Percentiles rank a stretch among this genome's conserved stretches.
Conservation (phyloP, 2,329 filamentous ascomycete genomes). For the Hymenotorrendiella dingleyae region DNA sequence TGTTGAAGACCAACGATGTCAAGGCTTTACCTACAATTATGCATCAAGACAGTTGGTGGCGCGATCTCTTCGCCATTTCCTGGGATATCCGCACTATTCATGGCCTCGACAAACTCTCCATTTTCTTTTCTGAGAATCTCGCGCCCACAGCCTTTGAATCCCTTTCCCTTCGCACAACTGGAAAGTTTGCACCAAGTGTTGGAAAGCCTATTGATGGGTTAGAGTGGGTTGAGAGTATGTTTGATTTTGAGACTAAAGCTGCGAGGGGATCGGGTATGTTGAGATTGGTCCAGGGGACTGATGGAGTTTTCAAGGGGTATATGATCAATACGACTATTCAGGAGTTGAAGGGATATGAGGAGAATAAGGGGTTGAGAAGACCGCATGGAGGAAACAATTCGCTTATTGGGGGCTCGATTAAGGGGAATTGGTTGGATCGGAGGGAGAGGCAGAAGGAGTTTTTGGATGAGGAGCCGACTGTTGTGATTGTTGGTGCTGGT, state of each 20-base stretch:
- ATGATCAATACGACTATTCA: slow-evolving; percentile 54
- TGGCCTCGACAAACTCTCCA: slow-evolving; percentile 19
- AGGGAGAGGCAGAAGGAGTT: slow-evolving; percentile 39
- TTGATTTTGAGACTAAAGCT: slow-evolving; percentile 44
- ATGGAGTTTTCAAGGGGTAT: slow-evolving; percentile 52
- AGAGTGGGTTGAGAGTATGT: slow-evolving; percentile 50
- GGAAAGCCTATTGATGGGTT: slow-evolving; percentile 32
- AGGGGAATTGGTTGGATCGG: slow-evolving; percentile 53
- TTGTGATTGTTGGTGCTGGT: slow-evolving; percentile 50
- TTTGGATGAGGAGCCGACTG: slow-evolving; percentile 45
- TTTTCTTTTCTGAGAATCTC: slow-evolving; percentile 23
- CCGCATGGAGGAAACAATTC: slow-evolving; percentile 41
- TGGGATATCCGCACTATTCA: slow-evolving; percentile 37
- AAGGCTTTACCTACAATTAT: slow-evolving; percentile 4
- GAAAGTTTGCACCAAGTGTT: slow-evolving; percentile 7
- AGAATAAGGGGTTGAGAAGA: slow-evolving; percentile 34
- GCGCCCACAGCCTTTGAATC: slow-evolving; percentile 30
- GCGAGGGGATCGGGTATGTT: slow-evolving; percentile 52
- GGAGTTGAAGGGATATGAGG: slow-evolving; percentile 47
- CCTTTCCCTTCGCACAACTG: slow-evolving; percentile 4
- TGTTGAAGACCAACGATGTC: slow-evolving; percentile 9
- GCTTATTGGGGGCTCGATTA: slow-evolving; percentile 17
- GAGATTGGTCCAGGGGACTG: slow-evolving; percentile 37
- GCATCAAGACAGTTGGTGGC: slow-evolving; percentile 28
- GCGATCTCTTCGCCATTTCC: slow-evolving; percentile 35